Evolutionary conservation across 306 rosid genomes (phyloP).

Genomic region (Prunus mume): DNA sequence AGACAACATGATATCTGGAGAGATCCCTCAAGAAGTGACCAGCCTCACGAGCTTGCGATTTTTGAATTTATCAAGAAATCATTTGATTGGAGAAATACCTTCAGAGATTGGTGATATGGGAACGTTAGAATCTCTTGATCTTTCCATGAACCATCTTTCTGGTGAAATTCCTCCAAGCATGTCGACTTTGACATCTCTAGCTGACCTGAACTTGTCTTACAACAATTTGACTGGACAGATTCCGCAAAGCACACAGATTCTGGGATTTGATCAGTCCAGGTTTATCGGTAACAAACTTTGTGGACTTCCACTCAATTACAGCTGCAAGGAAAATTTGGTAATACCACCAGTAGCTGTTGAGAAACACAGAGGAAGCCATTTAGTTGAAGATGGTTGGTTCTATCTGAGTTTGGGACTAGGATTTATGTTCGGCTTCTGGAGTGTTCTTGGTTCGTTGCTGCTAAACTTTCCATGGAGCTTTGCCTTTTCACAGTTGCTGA

Average conservation of each 20-base stretch:
- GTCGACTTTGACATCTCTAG: neutral
- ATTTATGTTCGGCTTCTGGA: slow-evolving; percentile 6
- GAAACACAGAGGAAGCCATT: slow-evolving; percentile 16
- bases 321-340: neutral
- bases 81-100: slow-evolving; percentile 1
- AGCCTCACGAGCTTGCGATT: neutral
- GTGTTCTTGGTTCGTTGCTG: neutral
- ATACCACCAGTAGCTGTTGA: neutral
- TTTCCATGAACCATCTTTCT: slow-evolving; percentile 9
- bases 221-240: slow-evolving; percentile 1
- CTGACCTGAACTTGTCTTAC: neutral
- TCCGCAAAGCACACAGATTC: neutral
- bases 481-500: neutral
- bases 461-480: neutral
- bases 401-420: slow-evolving; percentile 11
- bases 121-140: neutral
- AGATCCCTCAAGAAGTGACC: slow-evolving; percentile 1
- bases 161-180: slow-evolving; percentile 9
- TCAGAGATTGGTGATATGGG: neutral
- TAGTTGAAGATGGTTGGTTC: neutral
- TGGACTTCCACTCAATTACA: neutral
- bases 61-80: neutral
- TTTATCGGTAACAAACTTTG: neutral
- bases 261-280: neutral
- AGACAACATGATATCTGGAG: neutral